Evolutionary conservation across 352 stramenopile genomes (phyloP).

Genomic region (Pythium guiyangense): DNA sequence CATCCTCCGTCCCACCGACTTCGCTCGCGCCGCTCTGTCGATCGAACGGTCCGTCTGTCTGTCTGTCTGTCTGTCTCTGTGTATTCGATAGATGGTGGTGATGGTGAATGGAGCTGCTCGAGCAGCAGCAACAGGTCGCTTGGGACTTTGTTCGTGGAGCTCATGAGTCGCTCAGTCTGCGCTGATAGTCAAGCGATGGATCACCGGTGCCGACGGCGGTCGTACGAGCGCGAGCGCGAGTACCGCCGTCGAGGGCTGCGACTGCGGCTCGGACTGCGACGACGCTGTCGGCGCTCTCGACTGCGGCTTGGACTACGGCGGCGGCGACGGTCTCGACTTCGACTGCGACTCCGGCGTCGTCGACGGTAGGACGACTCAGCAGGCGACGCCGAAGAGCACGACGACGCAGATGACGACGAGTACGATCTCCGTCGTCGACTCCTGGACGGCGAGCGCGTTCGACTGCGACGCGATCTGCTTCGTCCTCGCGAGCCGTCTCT

Average conservation of each 20-base stretch:
- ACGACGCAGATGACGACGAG: not conserved
- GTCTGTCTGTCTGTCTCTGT: not conserved
- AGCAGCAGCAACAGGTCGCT: no score
- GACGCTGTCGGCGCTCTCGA: conserved; percentile 5
- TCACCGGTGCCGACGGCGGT: conserved; percentile 15
- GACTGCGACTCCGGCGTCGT: conserved; percentile 13
- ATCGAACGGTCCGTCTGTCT: not conserved
- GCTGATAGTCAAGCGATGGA: not conserved
- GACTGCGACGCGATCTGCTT: not conserved
- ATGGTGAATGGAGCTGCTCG: not conserved
- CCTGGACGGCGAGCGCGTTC: not conserved
- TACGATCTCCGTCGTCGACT: conserved; percentile 1
- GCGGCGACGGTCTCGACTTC: conserved; percentile 10
- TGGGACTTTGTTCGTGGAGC: no score
- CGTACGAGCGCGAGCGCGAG: conserved; percentile 22
- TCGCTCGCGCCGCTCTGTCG: not conserved
- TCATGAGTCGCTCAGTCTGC: not conserved
- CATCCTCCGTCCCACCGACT: no score
- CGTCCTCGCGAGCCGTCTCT: not conserved
- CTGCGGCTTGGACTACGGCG: conserved; percentile 24
- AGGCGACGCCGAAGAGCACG: not conserved
- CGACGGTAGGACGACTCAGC: not conserved
- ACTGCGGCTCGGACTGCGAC: conserved; percentile 4
- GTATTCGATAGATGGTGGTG: not conserved
- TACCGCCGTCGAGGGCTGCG: conserved; percentile 6